Evolutionary conservation across 495 filamentous ascomycete species (phyloP), one percentile per base, ranked within the genome.

Genomic region (Annulohypoxylon bovei): DNA sequence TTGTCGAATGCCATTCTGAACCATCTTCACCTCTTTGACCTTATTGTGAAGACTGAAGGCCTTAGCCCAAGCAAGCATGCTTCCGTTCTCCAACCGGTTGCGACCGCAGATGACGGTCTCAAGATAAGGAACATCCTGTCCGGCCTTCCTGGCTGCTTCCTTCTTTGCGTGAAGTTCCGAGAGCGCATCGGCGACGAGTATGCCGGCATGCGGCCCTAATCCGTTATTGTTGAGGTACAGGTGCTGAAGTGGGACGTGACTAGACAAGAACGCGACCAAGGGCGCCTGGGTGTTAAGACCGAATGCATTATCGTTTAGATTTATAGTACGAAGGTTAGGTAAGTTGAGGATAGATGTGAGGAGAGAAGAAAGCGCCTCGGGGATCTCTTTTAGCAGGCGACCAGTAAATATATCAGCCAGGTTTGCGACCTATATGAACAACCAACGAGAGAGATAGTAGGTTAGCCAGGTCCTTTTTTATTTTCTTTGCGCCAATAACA

Each of bases 151-250:
- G 9, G 91, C 92, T 72, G 88, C 88, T 70, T 88, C 90, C 80
- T 97, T 96, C 77, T 92, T 92, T 14, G 80, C 78, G 68, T 90
- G 87, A n/a, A 89, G 84, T 73, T 86, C 86, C 5, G 93, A 92
- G 63, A 99, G 91, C 18, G 88, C 84, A 76, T 97, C 88, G 27
- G 94, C 95, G 67, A 99, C 89, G 59, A 93, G 81, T 49, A 89
- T 89, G 54, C 96, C 95, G 1, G 95, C 96, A 42, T 90, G 87
- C 32, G 95, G 95, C 14, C 95, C 95, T 8, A 99, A 87, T n/a
- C 95, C 95, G 79, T 99, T 99, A 83, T 99, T 99, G 83, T 97
- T 97, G 60, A 99, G 88, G 78, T 95, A 91, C 12, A 99, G 87
- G 79, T 97, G 92, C 75, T 91, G 92, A 12, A 99, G 89, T 7